Evolutionary conservation across 345 rosid species (phyloP), one percentile per base, ranked within the genome.

Genomic region (Balakata baccata): DNA sequence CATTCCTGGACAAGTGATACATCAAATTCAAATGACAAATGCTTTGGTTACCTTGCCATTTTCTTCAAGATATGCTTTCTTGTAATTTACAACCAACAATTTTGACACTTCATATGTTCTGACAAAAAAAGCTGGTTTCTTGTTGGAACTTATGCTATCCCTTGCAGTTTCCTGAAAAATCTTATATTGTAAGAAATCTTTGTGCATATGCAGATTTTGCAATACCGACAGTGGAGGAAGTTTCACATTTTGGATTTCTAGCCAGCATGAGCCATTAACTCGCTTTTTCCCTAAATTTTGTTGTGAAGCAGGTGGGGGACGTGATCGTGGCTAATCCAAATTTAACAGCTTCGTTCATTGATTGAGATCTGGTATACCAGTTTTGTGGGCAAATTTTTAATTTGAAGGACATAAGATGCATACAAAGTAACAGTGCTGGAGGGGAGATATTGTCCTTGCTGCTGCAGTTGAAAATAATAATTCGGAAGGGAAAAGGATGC

Each of bases 121-220:
- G 11, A 43, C 50, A 41, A 64, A 41, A 41, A n/a, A 4, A 18
- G 68, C 29, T 41, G 46, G 68, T 39, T 64, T 64, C 68, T 41
- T 41, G 50, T 22, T 61, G 67, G 47, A 5, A 34, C 3, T 2
- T 2, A 61, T 61, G 20, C 23, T 62, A 3, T 43, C 18, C 29
- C 23, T 9, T 64, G 68, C 68, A 64, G 49, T 49, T 62, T 63
- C 60, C 59, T n/a, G 7, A 25, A 41, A 37, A 29, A 52, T 57
- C 49, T 72, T 72, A 49, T 47, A 62, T n/a, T n/a, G 38, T 0
- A 38, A 52, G 43, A 72, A 61, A 29, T 29, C 34, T 29, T 29
- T 29, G 34, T 29, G 34, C 34, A 60, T 38, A 37, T 61, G 18
- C n/a, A 34, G n/a, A 29, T 34, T 34, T 38, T 17, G 23, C 45